phyloP scores from a whole-genome alignment of 164 flowering plant genomes.

The Houttuynia cordata region DNA sequence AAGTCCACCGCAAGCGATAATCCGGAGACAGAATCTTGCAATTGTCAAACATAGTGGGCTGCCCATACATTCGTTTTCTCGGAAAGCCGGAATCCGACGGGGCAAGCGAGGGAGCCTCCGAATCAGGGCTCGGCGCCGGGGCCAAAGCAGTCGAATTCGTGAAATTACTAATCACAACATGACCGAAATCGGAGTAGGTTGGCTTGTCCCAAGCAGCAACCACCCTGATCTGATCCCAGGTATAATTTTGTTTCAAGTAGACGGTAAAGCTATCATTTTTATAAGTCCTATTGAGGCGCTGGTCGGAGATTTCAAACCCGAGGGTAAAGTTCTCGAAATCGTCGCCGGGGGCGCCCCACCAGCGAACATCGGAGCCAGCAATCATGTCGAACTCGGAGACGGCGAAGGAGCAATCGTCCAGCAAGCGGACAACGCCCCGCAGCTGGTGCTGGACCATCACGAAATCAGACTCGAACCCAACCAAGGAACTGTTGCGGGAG shows the following conservation, averaged over 20 bases:
- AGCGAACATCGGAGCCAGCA: conserved; percentile 59
- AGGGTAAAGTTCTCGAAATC: conserved; percentile 53
- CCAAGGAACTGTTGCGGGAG: conserved; percentile 18
- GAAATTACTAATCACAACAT: not conserved
- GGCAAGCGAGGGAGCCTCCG: conserved; percentile 19
- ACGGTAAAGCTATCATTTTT: conserved; percentile 55
- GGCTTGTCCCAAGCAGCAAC: conserved; percentile 73
- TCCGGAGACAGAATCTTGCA: conserved; percentile 50
- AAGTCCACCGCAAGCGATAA: conserved; percentile 72
- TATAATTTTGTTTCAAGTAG: conserved; percentile 38
- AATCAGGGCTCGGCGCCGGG: conserved; percentile 3
- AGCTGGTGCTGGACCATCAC: conserved; percentile 73
- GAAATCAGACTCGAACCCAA: conserved; percentile 47
- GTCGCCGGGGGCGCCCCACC: conserved; percentile 72
- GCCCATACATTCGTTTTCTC: conserved; percentile 9
- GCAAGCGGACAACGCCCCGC: conserved; percentile 41
- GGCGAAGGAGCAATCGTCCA: conserved; percentile 72
- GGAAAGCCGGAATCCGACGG: conserved; percentile 6
- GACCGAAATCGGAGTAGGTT: conserved; percentile 34
- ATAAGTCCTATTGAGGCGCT: conserved; percentile 46
- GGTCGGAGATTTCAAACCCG: conserved; percentile 63
- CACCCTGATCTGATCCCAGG: conserved; percentile 65
- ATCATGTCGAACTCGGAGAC: conserved; percentile 80
- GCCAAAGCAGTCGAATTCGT: conserved; percentile 6
- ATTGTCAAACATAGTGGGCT: conserved; percentile 78